A percentile compares a stretch with the other conserved stretches of the same genome.
Evolutionary conservation across 768 basidiomycete genomes (phyloP).

Genomic region (Tubosaeta brunneosetosa): DNA sequence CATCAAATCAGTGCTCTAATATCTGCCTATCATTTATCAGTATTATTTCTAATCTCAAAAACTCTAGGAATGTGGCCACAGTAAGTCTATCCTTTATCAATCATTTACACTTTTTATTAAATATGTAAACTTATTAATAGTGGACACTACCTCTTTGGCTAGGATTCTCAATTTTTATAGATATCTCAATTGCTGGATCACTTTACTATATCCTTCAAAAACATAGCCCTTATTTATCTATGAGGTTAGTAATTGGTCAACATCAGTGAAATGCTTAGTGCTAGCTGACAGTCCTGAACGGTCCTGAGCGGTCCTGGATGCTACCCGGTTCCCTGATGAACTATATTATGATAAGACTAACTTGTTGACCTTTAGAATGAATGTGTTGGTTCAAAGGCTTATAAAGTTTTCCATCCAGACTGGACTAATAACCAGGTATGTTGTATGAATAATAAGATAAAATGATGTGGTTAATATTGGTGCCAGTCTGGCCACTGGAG

Average conservation of each 20-base stretch:
- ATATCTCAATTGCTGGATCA: conserved; percentile 22
- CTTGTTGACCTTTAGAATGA: conserved; percentile 5
- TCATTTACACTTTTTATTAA: not conserved
- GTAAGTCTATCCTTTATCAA: not conserved
- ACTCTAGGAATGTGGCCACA: not conserved
- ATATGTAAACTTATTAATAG: conserved; percentile 2
- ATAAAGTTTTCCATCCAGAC: conserved; percentile 23
- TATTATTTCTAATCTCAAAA: not conserved
- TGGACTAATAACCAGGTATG: conserved; percentile 24
- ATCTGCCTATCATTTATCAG: not conserved
- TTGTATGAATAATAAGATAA: not conserved
- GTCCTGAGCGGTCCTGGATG: no score
- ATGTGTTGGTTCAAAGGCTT: conserved; percentile 13
- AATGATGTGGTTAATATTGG: not conserved
- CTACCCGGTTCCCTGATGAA: no score
- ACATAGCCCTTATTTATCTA: conserved; percentile 1
- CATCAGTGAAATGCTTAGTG: no score
- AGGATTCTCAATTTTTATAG: conserved; percentile 16
- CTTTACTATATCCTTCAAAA: conserved; percentile 13
- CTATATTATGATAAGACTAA: not conserved
- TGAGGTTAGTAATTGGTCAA: conserved; percentile 9
- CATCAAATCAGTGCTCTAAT: not conserved
- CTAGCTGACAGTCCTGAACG: no score
- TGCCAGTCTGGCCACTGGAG: conserved; percentile 13
- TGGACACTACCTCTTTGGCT: conserved; percentile 21